Base-by-base conservation (phyloP, 2,329 filamentous ascomycete species). In the Nannizziopsis barbatae region DNA sequence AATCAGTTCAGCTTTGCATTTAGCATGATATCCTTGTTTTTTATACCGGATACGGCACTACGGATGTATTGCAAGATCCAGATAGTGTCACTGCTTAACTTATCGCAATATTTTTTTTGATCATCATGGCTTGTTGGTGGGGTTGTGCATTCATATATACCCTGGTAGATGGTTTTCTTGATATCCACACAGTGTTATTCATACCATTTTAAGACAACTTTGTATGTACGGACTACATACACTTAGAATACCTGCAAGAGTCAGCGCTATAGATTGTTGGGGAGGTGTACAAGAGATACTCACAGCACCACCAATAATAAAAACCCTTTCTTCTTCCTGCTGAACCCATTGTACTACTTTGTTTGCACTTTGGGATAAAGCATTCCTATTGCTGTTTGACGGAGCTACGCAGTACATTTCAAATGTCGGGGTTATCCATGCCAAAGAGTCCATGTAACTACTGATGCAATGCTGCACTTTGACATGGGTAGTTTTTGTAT, bases 221-320 rank as follows among this genome's bases (percentile, higher is more conserved):
- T 36, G n/a, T n/a, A n/a, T n/a, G n/a, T n/a, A n/a, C n/a, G n/a
- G n/a, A n/a, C n/a, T n/a, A n/a, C n/a, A 11, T 38, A 22, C 5
- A 37, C 11, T 47, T 15, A 47, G 30, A 47, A 47, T 12, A 47
- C 45, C 45, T 47, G 7, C n/a, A 27, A 36, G 36, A 27, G 12
- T 47, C 18, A 47, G 38, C 10, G 5, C 35, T 27, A 18, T 42
- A n/a, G 6, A n/a, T 12, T 14, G 12, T 17, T 32, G 3, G 14
- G 10, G 17, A 37, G 30, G 18, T 27, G 30, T 14, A 47, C 22
- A 6, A 46, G 14, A 30, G 40, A 39, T 10, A 62, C 66, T 53
- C 57, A 96, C 90, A 38, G 89, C 92, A n/a, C 92, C 93, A 1
- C 92, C 92, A 61, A 98, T 92, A 51, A 98, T 95, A 62, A 98